Evolutionary conservation across 2,329 filamentous ascomycete species (phyloP), one percentile per base, ranked within the genome.

Genomic region (Colletotrichum sp.): DNA sequence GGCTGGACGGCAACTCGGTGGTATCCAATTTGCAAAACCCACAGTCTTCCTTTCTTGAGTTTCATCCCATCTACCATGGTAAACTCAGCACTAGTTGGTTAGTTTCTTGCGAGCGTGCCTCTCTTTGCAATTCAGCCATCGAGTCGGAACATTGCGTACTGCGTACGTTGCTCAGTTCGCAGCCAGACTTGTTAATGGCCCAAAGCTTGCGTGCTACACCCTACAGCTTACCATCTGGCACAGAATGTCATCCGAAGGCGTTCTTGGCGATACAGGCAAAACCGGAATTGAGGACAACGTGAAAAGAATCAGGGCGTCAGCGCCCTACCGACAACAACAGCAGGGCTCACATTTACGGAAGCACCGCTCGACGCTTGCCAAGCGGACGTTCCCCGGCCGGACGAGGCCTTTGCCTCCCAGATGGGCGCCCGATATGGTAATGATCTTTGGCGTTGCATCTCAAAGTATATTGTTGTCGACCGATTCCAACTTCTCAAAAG

Each of bases 51-150:
- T 64, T 75, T 49, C 21, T 39, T 44, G 68, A 52, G 62, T 72
- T 68, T 68, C 68, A 62, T 63, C 68, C 63, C 72, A 55, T 75
- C 32, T 44, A 16, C 49, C 15, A 60, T 6, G 21, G 57, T 24
- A 67, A 72, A 75, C 72, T 68, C 69, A 75, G 16, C 68, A 72
- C 72, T 24, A 24, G n/a, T 57, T 36, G 68, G 57, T 60, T 34
- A 21, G 52, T 63, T 44, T 21, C 36, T 70, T 69, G 65, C 65
- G 65, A 57, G 66, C 15, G 28, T 15, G 63, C 24, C 62, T 21
- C n/a, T 15, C n/a, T 34, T 21, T 64, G n/a, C 32, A 34, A 39
- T 30, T 34, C 21, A 44, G 9, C 32, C 21, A 18, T 18, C 34
- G 16, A 28, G 21, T 28, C n/a, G 62, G 32, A 9, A 26, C 13